Percentiles rank a stretch among this genome's conserved stretches.
These are phyloP conservation scores for Arabidopsis arenosa DNA, from an alignment of 345 rosid genomes.

Conservation along the genomic window DNA sequence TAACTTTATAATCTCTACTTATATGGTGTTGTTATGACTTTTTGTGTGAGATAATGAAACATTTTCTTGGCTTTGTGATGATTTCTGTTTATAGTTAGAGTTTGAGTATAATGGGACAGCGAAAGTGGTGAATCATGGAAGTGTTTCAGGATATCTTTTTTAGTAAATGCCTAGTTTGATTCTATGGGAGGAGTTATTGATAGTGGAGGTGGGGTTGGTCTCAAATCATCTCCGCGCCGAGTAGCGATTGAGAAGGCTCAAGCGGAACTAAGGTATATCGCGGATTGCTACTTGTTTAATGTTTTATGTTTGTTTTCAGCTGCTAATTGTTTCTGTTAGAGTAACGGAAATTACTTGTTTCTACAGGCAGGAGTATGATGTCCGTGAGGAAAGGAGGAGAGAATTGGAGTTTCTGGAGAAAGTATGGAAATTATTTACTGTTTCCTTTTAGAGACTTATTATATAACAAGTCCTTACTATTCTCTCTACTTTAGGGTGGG, in stretches of 20 bases:
- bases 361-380: constrained; percentile 94
- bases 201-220: constrained; percentile 76
- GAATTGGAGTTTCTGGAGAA: constrained; percentile 95
- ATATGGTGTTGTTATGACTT: background rate
- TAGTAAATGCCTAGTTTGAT: constrained; percentile 94
- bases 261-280: constrained; percentile 78
- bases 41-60: background rate
- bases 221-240: constrained; percentile 80
- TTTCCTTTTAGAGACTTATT: constrained; percentile 32
- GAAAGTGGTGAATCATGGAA: constrained; percentile 69
- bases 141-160: constrained; percentile 57
- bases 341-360: constrained; percentile 26
- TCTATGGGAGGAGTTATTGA: constrained; percentile 99
- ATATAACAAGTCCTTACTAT: background rate
- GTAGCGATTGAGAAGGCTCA: constrained; percentile 95
- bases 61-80: constrained; percentile 19
- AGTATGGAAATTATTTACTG: constrained; percentile 56
- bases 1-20: background rate
- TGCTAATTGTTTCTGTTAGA: constrained; percentile 6
- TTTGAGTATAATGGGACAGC: constrained; percentile 44
- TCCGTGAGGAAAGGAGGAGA: constrained; percentile 90
- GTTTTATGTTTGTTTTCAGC: background rate
- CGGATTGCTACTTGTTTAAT: background rate
- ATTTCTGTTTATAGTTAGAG: constrained; percentile 23
- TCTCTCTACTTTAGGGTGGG: constrained; percentile 72